A percentile compares a stretch with the other conserved stretches of the same genome.
phyloP scores from a whole-genome alignment of 306 rosid genomes.

The Hippophae tibetana region DNA sequence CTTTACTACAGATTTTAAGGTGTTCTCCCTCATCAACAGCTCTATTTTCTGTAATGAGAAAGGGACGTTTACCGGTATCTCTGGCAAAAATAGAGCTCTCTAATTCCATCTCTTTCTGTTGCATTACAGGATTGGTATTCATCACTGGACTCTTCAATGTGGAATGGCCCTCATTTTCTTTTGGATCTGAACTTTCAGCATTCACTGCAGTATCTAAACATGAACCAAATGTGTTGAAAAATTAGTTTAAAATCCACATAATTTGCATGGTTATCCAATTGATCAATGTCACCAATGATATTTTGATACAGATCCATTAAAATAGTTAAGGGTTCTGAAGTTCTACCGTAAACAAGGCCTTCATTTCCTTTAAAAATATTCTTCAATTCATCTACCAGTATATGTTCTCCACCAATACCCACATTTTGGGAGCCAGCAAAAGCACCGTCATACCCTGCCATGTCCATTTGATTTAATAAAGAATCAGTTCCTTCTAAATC shows the following conservation, averaged over 20 bases:
- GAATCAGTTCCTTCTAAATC: conserved; percentile 10
- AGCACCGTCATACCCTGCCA: background rate
- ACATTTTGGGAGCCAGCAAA: conserved; percentile 5
- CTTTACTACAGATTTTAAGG: conserved; percentile 8
- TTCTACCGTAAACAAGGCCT: conserved; percentile 21
- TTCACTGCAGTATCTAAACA: background rate
- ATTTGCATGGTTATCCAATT: conserved; percentile 27
- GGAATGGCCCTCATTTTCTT: conserved; percentile 8
- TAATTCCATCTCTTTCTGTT: conserved; percentile 21
- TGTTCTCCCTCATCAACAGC: conserved; percentile 24
- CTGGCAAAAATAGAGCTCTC: conserved; percentile 18
- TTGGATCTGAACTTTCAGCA: conserved; percentile 14
- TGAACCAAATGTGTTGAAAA: conserved; percentile 13
- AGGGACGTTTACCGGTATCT: conserved; percentile 3
- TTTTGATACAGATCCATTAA: conserved; percentile 18
- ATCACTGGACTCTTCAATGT: conserved; percentile 7
- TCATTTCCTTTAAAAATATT: conserved; percentile 20
- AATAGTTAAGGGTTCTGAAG: conserved; percentile 5
- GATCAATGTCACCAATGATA: conserved; percentile 23
- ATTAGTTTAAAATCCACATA: conserved; percentile 16
- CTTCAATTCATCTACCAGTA: conserved; percentile 14
- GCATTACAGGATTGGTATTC: conserved; percentile 12
- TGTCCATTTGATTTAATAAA: background rate
- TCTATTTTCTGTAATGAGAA: conserved; percentile 22
- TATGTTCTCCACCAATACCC: conserved; percentile 5